Conservation (phyloP, 2,329 filamentous ascomycete species). For the Sclerotinia minor region DNA sequence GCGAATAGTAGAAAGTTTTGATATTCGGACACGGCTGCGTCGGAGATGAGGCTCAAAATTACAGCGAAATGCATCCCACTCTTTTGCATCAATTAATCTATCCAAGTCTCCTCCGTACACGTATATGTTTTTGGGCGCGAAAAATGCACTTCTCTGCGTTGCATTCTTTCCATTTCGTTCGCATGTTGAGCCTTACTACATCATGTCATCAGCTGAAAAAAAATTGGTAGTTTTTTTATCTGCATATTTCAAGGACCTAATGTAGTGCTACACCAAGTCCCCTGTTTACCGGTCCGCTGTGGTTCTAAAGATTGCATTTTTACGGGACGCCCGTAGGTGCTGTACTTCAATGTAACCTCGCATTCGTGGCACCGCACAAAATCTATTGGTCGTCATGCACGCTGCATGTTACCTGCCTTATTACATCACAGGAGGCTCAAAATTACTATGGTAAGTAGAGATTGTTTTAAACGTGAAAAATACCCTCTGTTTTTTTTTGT, state of each 20-base stretch:
- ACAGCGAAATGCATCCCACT: too few species aligned
- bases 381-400: neutral
- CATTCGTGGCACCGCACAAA: neutral
- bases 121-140: too few species aligned
- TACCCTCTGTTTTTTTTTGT: neutral
- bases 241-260: neutral
- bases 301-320: neutral
- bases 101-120: too few species aligned
- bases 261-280: neutral
- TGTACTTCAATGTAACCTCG: conserved; percentile 2
- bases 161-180: neutral
- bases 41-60: too few species aligned
- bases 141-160: neutral
- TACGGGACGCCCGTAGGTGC: too few species aligned
- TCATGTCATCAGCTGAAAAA: too few species aligned
- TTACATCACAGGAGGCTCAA: neutral
- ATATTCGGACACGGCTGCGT: too few species aligned
- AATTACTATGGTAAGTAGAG: neutral
- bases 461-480: too few species aligned
- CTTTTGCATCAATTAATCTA: too few species aligned
- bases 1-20: too few species aligned
- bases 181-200: too few species aligned
- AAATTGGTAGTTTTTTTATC: too few species aligned
- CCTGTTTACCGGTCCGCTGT: neutral
- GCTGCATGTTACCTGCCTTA: neutral